phyloP scores from a whole-genome alignment of 805 yeast species.

The Wickerhamomyces bovis region DNA sequence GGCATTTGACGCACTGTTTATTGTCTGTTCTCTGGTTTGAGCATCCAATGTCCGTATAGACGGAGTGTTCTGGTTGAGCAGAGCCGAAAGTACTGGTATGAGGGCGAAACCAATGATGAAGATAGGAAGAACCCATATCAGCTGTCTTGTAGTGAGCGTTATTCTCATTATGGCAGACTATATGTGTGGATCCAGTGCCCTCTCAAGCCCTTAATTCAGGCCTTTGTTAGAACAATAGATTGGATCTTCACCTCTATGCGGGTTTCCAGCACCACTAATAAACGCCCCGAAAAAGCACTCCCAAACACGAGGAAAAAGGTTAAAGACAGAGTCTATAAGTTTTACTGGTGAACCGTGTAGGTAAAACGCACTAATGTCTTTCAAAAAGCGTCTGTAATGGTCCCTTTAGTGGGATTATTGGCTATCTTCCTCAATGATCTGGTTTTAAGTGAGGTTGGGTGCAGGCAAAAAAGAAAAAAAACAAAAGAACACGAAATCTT shows the following conservation, averaged over 20 bases:
- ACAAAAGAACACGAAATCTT: not conserved
- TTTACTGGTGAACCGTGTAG: not conserved
- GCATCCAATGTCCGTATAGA: not conserved
- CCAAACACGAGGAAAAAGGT: not conserved
- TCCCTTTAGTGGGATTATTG: not conserved
- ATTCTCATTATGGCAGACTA: not conserved
- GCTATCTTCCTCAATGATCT: too few species aligned
- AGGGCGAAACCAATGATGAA: conserved; percentile 3
- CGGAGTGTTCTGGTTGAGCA: not conserved
- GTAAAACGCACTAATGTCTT: not conserved
- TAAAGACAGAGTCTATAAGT: not conserved
- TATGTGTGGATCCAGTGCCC: not conserved
- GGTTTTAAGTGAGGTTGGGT: too few species aligned
- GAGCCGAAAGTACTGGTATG: conserved; percentile 2
- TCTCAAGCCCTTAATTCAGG: not conserved
- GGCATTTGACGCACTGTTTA: not conserved
- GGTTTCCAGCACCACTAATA: not conserved
- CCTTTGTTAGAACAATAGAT: not conserved
- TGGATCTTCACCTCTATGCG: not conserved
- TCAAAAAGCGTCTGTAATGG: not conserved
- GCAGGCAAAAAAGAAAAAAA: too few species aligned
- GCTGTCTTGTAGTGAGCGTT: not conserved
- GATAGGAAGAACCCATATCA: conserved; percentile 1
- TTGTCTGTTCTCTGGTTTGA: not conserved
- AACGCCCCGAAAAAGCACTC: not conserved